phyloP scores from a whole-genome alignment of 1,284 basidiomycete species.

The Apiotrichum sp. region DNA sequence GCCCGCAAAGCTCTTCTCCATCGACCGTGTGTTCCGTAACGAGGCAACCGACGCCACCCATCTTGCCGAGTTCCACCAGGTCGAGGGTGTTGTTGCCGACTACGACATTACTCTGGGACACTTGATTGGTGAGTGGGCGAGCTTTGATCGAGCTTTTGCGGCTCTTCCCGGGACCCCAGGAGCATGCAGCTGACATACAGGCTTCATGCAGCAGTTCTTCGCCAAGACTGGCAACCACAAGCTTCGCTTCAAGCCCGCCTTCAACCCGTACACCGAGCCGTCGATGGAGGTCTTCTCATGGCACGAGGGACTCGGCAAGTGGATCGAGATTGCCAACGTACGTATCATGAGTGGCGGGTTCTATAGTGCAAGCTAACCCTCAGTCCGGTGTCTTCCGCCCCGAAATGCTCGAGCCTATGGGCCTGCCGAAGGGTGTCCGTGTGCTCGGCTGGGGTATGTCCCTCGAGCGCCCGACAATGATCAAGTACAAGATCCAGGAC shows the following conservation, averaged over 20 bases:
- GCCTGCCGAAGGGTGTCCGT: slow-evolving; percentile 91
- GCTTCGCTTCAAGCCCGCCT: slow-evolving; percentile 84
- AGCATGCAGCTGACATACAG: slow-evolving; percentile 52
- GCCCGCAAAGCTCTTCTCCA: slow-evolving; percentile 95
- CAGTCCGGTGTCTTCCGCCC: slow-evolving; percentile 99
- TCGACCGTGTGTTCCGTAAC: slow-evolving; percentile 98
- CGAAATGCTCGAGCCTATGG: slow-evolving; percentile 99
- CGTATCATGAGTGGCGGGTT: slow-evolving; percentile 10
- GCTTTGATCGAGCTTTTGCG: no score
- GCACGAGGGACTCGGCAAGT: slow-evolving; percentile 87
- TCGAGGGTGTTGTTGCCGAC: slow-evolving; percentile 98
- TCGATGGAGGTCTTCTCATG: slow-evolving; percentile 99
- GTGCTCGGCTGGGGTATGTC: slow-evolving; percentile 97
- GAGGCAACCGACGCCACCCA: slow-evolving; percentile 99
- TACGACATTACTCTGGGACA: slow-evolving; percentile 90
- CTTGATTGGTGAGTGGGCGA: slow-evolving; percentile 74
- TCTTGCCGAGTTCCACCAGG: slow-evolving; percentile 98
- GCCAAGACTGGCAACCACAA: slow-evolving; percentile 93
- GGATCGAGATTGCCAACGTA: slow-evolving; percentile 75
- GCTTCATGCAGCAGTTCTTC: slow-evolving; percentile 98
- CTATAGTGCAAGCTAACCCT: slow-evolving; percentile 13
- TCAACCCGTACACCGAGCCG: slow-evolving; percentile 85
- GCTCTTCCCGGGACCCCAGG: no score
- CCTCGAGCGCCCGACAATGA: slow-evolving; percentile 98
- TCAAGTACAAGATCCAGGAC: slow-evolving; percentile 87